Percentiles rank a stretch among this genome's conserved stretches.
These are phyloP conservation scores for Aschersonia sp. DNA, from an alignment of 2,329 filamentous ascomycete species.

Conservation along the genomic window DNA sequence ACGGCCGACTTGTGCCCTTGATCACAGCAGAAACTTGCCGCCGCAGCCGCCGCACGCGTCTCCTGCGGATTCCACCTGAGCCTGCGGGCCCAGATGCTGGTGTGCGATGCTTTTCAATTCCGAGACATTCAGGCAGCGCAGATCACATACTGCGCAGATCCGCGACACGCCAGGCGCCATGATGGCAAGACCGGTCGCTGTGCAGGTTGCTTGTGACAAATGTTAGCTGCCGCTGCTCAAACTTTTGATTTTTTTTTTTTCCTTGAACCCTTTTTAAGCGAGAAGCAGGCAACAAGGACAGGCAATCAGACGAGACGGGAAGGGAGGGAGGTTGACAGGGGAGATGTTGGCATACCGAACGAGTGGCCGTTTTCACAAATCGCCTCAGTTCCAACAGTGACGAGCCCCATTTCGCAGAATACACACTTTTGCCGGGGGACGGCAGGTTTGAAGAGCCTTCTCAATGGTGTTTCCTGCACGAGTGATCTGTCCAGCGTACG, in stretches of 20 bases:
- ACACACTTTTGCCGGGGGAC: conserved; percentile 26
- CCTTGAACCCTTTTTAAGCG: no score
- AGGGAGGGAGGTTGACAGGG: not conserved
- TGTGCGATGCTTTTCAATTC: conserved; percentile 22
- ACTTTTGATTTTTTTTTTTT: no score
- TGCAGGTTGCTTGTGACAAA: conserved; percentile 29
- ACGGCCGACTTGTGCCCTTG: not conserved
- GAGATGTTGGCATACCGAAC: conserved; percentile 19
- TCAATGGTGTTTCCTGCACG: conserved; percentile 13
- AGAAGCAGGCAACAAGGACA: no score
- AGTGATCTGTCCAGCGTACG: conserved; percentile 6
- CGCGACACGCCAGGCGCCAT: conserved; percentile 37
- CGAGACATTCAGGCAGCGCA: conserved; percentile 31
- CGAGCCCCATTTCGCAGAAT: conserved; percentile 27
- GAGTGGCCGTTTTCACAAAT: conserved; percentile 23
- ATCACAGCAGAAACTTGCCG: conserved; percentile 23
- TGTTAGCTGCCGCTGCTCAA: not conserved
- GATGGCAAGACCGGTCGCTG: conserved; percentile 38
- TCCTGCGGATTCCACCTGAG: conserved; percentile 14
- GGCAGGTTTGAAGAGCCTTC: conserved; percentile 22
- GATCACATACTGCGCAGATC: conserved; percentile 39
- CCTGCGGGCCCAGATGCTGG: conserved; percentile 13
- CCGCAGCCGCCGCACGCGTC: conserved; percentile 25
- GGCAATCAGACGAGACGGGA: not conserved
- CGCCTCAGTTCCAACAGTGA: conserved; percentile 17